Evolutionary conservation across 75 land plant species (phyloP).

Genomic region (Cryptomeria japonica): DNA sequence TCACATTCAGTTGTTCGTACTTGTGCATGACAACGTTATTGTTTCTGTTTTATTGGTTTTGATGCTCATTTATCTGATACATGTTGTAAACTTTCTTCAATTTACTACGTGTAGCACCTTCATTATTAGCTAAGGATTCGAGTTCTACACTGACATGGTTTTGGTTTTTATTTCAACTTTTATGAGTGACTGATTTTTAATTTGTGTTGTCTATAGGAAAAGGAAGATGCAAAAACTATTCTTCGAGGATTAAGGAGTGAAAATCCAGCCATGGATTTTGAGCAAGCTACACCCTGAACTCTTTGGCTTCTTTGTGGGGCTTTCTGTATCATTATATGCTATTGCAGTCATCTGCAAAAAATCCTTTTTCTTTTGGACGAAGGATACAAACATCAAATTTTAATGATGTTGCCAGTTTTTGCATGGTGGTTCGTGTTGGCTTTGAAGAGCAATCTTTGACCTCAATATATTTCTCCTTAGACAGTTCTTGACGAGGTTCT

Average conservation of each 20-base stretch:
- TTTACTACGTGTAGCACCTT: neutral
- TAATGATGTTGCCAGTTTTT: neutral
- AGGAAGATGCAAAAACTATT: constrained; percentile 80
- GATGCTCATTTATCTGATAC: neutral
- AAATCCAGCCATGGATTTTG: constrained; percentile 67
- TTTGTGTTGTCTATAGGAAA: constrained; percentile 43
- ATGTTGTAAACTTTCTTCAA: neutral
- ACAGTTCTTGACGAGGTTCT: neutral
- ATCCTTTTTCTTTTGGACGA: neutral
- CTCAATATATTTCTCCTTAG: neutral
- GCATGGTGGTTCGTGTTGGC: neutral
- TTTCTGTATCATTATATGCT: neutral
- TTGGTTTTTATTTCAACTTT: neutral
- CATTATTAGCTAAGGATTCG: neutral
- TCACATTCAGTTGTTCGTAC: neutral
- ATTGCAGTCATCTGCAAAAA: neutral
- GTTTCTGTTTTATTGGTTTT: neutral
- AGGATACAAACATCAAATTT: neutral
- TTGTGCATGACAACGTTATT: neutral
- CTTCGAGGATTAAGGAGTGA: constrained; percentile 60
- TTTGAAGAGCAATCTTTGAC: neutral
- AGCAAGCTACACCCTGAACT: constrained; percentile 49
- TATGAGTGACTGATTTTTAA: neutral
- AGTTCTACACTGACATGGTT: neutral
- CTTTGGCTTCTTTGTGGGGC: neutral